phyloP scores from a whole-genome alignment of 306 rosid genomes.

The Canavalia ensiformis region DNA sequence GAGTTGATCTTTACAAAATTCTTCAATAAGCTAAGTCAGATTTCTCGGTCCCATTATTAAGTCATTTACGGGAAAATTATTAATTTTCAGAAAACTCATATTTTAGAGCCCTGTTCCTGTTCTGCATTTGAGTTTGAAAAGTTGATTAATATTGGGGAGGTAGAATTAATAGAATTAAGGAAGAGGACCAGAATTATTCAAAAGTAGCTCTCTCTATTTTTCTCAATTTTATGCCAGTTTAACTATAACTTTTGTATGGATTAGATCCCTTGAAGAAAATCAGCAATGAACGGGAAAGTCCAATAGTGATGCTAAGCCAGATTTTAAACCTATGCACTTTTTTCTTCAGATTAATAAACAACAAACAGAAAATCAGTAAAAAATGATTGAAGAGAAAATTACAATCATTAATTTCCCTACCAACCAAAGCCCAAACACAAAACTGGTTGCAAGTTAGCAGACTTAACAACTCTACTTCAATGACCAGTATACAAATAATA shows the following conservation, averaged over 20 bases:
- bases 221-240: background rate
- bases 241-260: background rate
- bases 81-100: background rate
- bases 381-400: background rate
- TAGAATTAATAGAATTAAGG: background rate
- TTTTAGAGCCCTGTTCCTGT: background rate
- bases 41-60: background rate
- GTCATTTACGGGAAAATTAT: background rate
- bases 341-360: conserved; percentile 18
- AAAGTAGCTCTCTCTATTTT: conserved; percentile 29
- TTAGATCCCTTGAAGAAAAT: conserved; percentile 10
- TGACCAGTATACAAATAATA: conserved; percentile 4
- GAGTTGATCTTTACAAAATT: background rate
- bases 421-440: conserved; percentile 34
- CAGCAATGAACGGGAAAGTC: background rate
- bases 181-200: conserved; percentile 9
- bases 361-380: conserved; percentile 25
- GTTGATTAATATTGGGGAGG: background rate
- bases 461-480: conserved; percentile 21
- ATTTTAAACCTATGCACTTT: conserved; percentile 23
- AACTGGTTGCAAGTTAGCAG: conserved; percentile 7
- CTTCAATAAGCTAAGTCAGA: background rate
- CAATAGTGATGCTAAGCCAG: background rate
- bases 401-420: conserved; percentile 24
- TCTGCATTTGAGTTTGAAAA: background rate